A percentile compares a stretch with the other conserved stretches of the same genome.
Evolutionary conservation across 306 rosid genomes (phyloP).

Genomic region (Quercus variabilis): DNA sequence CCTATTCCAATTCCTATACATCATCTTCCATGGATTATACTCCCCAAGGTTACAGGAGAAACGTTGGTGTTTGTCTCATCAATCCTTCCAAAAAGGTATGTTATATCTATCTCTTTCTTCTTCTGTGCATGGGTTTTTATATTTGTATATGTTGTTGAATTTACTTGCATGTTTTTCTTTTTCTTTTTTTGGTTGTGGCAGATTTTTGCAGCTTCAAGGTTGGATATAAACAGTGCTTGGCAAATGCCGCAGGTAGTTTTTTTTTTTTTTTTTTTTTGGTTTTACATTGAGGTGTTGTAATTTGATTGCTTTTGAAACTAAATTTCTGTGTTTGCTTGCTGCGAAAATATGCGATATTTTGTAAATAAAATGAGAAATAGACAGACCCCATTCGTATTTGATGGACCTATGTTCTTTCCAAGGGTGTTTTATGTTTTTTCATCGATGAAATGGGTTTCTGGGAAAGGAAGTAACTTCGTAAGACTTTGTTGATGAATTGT

Average conservation of each 20-base stretch:
- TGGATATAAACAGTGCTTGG: slow-evolving; percentile 76
- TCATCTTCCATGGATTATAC: slow-evolving; percentile 68
- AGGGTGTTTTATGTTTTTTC: neutral
- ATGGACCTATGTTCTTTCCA: neutral
- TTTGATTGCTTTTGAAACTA: neutral
- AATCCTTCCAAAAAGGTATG: slow-evolving; percentile 64
- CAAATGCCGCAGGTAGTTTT: slow-evolving; percentile 90
- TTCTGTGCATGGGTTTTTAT: neutral
- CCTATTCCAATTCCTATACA: neutral
- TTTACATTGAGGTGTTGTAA: neutral
- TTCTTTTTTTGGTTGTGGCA: neutral
- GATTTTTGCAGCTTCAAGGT: slow-evolving; percentile 77
- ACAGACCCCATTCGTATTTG: neutral
- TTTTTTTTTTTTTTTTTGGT: neutral
- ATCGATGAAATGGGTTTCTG: neutral
- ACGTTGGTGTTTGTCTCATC: slow-evolving; percentile 78
- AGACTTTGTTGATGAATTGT: too few species aligned
- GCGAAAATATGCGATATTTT: neutral
- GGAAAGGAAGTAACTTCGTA: too few species aligned
- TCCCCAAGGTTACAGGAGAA: slow-evolving; percentile 77
- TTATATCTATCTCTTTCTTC: too few species aligned
- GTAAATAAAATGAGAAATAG: neutral
- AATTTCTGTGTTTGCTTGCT: neutral
- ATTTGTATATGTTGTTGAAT: neutral
- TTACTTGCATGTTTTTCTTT: neutral